Conservation (phyloP, 352 stramenopile species). For the Blastocystis sp. region DNA sequence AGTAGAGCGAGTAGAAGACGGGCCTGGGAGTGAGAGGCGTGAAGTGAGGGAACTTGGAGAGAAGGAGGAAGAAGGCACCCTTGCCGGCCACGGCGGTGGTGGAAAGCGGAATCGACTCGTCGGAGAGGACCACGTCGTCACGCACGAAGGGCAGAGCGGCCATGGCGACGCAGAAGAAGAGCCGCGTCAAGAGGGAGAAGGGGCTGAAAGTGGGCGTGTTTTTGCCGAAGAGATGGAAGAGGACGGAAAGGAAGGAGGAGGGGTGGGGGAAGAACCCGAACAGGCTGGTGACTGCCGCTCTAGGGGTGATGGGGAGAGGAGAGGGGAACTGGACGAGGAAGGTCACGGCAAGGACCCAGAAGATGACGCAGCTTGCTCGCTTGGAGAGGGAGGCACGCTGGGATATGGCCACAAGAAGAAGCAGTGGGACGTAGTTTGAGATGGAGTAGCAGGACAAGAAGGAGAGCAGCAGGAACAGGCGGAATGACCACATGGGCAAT, state of each 20-base stretch:
- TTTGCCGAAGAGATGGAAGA: not conserved
- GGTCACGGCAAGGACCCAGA: constrained; percentile 1
- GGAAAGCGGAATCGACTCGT: not conserved
- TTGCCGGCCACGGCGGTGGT: not conserved
- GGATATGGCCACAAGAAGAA: not conserved
- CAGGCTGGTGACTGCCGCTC: not conserved
- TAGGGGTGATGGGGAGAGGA: not conserved
- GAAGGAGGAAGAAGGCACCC: not conserved
- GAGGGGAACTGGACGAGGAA: not conserved
- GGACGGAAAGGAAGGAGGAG: not conserved
- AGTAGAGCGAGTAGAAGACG: constrained; percentile 1
- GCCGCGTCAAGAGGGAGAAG: not conserved
- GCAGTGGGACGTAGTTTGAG: constrained; percentile 17
- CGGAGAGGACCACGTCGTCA: not conserved
- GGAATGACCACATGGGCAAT: not conserved
- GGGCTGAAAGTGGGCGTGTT: not conserved
- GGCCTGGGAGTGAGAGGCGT: not conserved
- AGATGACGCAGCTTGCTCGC: not conserved
- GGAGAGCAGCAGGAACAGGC: constrained; percentile 10
- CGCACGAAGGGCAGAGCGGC: not conserved
- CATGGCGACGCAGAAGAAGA: not conserved
- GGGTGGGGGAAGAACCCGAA: not conserved
- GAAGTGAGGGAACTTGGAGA: not conserved
- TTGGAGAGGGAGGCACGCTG: not conserved
- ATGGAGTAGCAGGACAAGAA: constrained; percentile 21